These are phyloP conservation scores for Pyronema domesticum DNA, from an alignment of 495 filamentous ascomycete genomes.

Conservation along the genomic window DNA sequence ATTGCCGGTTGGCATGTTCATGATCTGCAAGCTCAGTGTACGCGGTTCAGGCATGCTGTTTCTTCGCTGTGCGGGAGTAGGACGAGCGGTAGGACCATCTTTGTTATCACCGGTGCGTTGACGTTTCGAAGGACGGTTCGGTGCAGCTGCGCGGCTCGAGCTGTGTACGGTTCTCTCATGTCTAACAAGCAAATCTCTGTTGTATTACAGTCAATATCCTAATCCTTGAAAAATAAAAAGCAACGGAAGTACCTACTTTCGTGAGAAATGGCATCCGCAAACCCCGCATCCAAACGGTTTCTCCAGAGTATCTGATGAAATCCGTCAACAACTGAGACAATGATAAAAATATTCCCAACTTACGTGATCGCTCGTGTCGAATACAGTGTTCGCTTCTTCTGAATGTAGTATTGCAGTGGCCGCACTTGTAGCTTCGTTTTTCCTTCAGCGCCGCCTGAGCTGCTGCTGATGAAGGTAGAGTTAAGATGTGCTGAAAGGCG, in stretches of 20 bases:
- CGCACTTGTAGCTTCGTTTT: slow-evolving; percentile 5
- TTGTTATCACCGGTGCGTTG: neutral
- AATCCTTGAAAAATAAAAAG: neutral
- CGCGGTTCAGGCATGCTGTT: neutral
- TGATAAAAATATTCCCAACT: neutral
- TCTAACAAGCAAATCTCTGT: slow-evolving; percentile 4
- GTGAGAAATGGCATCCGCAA: slow-evolving; percentile 4
- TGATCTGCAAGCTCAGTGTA: neutral
- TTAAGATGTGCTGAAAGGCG: slow-evolving; percentile 4
- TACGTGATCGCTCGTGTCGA: slow-evolving; percentile 4
- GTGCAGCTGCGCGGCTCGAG: neutral
- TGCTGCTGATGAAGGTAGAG: neutral
- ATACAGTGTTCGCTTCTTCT: slow-evolving; percentile 5
- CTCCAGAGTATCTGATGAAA: slow-evolving; percentile 3
- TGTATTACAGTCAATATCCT: neutral
- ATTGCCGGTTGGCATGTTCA: neutral
- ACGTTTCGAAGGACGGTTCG: neutral
- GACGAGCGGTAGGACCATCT: neutral
- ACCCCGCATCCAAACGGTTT: slow-evolving; percentile 4
- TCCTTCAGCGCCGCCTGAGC: neutral
- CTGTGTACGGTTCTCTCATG: slow-evolving; percentile 7
- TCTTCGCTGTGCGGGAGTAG: neutral
- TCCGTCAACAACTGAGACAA: neutral
- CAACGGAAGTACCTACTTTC: slow-evolving; percentile 1
- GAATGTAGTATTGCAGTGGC: slow-evolving; percentile 4